A percentile compares a stretch with the other conserved stretches of the same genome.
phyloP scores from a whole-genome alignment of 768 basidiomycete genomes.

The Lactarius hatsudake region DNA sequence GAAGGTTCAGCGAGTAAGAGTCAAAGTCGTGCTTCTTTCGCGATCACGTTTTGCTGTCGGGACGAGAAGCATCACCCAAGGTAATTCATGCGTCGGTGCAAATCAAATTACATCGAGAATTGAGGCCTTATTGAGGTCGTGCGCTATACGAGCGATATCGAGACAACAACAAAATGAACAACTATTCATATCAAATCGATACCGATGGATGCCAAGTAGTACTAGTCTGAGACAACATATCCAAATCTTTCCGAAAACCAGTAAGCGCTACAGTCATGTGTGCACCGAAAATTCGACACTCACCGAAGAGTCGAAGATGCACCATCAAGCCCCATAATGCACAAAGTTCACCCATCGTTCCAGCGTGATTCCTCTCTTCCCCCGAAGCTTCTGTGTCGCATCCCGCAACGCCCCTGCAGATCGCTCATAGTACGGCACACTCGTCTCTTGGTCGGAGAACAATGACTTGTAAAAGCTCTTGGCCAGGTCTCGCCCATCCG shows the following conservation, averaged over 20 bases:
- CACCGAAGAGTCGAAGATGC: not conserved
- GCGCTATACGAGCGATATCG: not conserved
- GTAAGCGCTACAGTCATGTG: not conserved
- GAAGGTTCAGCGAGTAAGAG: too few relatives aligned
- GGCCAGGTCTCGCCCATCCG: too few relatives aligned
- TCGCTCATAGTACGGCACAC: too few relatives aligned
- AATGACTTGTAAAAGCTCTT: too few relatives aligned
- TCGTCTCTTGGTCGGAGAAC: too few relatives aligned
- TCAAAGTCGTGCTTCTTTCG: too few relatives aligned
- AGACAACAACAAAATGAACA: not conserved
- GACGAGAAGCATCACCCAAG: not conserved
- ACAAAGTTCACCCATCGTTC: conserved; percentile 16
- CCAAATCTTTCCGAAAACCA: not conserved
- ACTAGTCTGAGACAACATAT: not conserved
- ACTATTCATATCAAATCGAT: not conserved
- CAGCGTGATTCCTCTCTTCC: not conserved
- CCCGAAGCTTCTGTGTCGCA: not conserved
- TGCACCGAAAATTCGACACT: not conserved
- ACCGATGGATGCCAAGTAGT: not conserved
- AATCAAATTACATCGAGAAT: not conserved
- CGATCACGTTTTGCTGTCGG: too few relatives aligned
- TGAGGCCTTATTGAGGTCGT: too few relatives aligned
- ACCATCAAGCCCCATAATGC: conserved; percentile 8
- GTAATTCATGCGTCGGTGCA: not conserved
- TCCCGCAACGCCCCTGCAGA: too few relatives aligned